Conservation (phyloP, 257 asterid genomes). For the Ilex asprella region DNA sequence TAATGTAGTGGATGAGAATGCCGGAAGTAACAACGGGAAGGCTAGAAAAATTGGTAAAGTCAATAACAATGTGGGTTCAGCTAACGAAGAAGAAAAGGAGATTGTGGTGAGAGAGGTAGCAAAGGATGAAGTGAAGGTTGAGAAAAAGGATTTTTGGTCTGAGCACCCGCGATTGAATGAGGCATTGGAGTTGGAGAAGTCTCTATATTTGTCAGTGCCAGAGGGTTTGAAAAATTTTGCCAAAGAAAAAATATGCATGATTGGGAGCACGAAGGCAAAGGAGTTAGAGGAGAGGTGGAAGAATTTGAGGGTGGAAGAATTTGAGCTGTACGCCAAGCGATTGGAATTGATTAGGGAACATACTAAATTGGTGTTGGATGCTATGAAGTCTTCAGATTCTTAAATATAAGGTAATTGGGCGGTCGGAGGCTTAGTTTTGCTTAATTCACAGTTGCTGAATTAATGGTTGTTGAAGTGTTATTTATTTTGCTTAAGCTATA, state of each 20-base stretch:
- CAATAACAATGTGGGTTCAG: neutral
- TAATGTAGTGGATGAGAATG: conserved; percentile 9
- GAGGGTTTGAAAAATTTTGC: conserved; percentile 7
- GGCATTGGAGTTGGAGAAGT: conserved; percentile 17
- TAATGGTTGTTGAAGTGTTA: too few species aligned
- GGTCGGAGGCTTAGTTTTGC: too few species aligned
- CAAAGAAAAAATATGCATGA: conserved; percentile 29
- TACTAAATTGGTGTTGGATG: conserved; percentile 22
- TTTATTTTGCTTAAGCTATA: too few species aligned
- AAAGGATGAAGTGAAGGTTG: conserved; percentile 12
- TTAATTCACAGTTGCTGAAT: too few species aligned
- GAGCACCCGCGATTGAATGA: conserved; percentile 32
- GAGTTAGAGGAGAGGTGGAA: conserved; percentile 61
- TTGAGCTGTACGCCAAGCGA: conserved; percentile 29
- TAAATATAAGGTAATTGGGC: neutral
- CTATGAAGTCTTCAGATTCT: neutral
- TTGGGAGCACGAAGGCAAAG: conserved; percentile 38
- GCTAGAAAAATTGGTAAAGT: conserved; percentile 4
- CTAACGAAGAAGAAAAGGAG: conserved; percentile 6
- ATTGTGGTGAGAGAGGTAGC: conserved; percentile 3
- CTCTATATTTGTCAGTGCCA: conserved; percentile 13
- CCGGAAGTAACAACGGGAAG: conserved; percentile 6
- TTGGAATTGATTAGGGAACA: conserved; percentile 34
- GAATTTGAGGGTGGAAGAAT: conserved; percentile 31
- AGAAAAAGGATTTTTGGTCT: conserved; percentile 18